Evolutionary conservation across 495 filamentous ascomycete species (phyloP), one percentile per base, ranked within the genome.

Genomic region (Penicillium flavigenum): DNA sequence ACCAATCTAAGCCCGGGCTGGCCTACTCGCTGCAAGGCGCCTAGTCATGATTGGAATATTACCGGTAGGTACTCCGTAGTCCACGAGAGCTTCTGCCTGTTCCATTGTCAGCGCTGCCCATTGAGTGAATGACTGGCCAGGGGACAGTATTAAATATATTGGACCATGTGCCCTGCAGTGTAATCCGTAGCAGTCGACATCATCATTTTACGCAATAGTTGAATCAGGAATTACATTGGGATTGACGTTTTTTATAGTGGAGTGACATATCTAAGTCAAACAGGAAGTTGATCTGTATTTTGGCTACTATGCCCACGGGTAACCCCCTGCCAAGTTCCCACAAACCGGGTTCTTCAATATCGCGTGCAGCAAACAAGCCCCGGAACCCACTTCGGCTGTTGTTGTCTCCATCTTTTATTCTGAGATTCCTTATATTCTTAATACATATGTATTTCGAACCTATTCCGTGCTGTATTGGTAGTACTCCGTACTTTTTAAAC

Each of bases 21-120:
- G 56, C 22, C 54, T 54, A 32, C 27, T 55, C 48, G 53, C 63
- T 64, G 66, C 66, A 69, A 69, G 66, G 66, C 45, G 57, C 32
- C 58, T 62, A 59, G 66, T 64, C 61, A 55, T 66, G 63, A 69
- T 66, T 69, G 66, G 54, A 69, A 69, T 67, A 34, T 22, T 49
- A 26, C 24, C 22, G 22, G 22, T 22, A 5, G 24, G 24, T 26
- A 26, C 24, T 26, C 0, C 5, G 24, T 26, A 19, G 58, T 50
- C 63, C 63, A 68, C 22, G 65, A 63, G 63, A 63, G 62, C 55
- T 57, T 39, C 27, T 48, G 55, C 45, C 22, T 29, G 29, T 26
- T 14, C 47, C 41, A 47, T 47, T 42, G 31, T 58, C 36, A 36
- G 12, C 16, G 20, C 22, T 45, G 10, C 26, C 19, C 38, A 45